Evolutionary conservation across 164 flowering plant species (phyloP).

Genomic region (Magnolia officinalis): DNA sequence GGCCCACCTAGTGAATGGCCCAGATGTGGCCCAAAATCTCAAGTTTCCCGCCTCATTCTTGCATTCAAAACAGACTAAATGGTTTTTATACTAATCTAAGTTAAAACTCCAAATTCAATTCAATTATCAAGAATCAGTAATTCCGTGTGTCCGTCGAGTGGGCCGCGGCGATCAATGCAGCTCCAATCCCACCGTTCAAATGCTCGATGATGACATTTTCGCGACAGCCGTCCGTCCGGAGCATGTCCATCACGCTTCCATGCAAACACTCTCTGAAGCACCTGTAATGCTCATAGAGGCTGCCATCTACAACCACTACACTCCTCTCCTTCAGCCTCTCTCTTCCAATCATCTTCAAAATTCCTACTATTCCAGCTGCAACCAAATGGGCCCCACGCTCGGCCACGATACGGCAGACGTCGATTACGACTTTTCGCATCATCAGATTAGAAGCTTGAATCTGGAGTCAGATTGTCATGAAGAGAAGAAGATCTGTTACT

Average conservation of each 20-base stretch:
- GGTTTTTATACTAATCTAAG: background rate
- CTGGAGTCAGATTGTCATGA: constrained; percentile 19
- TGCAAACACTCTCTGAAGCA: constrained; percentile 54
- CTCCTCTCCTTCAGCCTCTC: constrained; percentile 28
- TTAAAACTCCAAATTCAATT: background rate
- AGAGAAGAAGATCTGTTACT: background rate
- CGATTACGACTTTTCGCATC: constrained; percentile 44
- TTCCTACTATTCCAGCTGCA: constrained; percentile 61
- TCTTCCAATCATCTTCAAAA: constrained; percentile 52
- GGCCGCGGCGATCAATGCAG: constrained; percentile 54
- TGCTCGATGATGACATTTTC: constrained; percentile 48
- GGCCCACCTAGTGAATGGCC: no score
- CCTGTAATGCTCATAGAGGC: constrained; percentile 58
- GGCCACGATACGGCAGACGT: constrained; percentile 56
- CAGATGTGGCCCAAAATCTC: background rate
- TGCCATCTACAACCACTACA: constrained; percentile 54
- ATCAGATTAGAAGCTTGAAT: constrained; percentile 33
- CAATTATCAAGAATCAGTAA: background rate
- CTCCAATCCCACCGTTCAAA: constrained; percentile 54
- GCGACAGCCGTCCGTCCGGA: constrained; percentile 38
- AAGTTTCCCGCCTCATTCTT: background rate
- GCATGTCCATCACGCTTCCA: constrained; percentile 64
- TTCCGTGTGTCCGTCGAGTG: constrained; percentile 13
- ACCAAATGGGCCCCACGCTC: constrained; percentile 64
- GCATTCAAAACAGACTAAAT: background rate